phyloP scores from a whole-genome alignment of 805 yeast species.

The Candida quercuum region DNA sequence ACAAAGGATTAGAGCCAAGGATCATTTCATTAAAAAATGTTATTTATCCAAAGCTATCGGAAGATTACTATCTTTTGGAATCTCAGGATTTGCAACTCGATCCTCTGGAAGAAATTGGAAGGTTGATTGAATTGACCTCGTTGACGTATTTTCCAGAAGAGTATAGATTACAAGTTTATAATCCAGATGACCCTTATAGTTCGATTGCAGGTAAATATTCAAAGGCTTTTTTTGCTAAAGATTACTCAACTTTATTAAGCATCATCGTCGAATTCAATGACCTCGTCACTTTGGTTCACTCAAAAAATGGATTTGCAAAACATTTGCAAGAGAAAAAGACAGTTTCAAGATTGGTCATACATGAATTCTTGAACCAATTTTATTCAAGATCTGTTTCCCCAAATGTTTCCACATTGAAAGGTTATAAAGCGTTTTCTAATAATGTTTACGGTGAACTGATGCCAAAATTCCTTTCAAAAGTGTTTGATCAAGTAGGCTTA shows the following conservation, averaged over 20 bases:
- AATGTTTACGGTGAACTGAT: slow-evolving; percentile 88
- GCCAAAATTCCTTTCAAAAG: slow-evolving; percentile 68
- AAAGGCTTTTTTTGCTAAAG: slow-evolving; percentile 25
- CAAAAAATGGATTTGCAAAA: slow-evolving; percentile 24
- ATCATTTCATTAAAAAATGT: slow-evolving; percentile 24
- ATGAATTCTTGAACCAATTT: slow-evolving; percentile 65
- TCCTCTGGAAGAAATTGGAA: slow-evolving; percentile 59
- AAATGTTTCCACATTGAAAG: slow-evolving; percentile 52
- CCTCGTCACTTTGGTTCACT: slow-evolving; percentile 31
- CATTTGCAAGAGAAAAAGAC: slow-evolving; percentile 27
- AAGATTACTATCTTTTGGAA: slow-evolving; percentile 41
- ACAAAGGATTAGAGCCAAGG: slow-evolving; percentile 23
- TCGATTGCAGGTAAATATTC: slow-evolving; percentile 37
- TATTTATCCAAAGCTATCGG: slow-evolving; percentile 42
- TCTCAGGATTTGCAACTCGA: slow-evolving; percentile 55
- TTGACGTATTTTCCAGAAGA: slow-evolving; percentile 34
- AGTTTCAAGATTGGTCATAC: slow-evolving; percentile 42
- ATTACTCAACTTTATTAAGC: slow-evolving; percentile 25
- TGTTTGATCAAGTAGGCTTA: slow-evolving; percentile 56
- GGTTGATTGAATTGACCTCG: slow-evolving; percentile 39
- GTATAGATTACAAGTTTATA: slow-evolving; percentile 27
- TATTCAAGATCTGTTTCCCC: slow-evolving; percentile 81
- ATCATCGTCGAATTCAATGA: slow-evolving; percentile 40
- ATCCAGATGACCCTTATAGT: slow-evolving; percentile 28
- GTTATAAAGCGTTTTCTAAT: slow-evolving; percentile 82